phyloP scores from a whole-genome alignment of 257 asterid genomes.

The Capsicum pubescens region DNA sequence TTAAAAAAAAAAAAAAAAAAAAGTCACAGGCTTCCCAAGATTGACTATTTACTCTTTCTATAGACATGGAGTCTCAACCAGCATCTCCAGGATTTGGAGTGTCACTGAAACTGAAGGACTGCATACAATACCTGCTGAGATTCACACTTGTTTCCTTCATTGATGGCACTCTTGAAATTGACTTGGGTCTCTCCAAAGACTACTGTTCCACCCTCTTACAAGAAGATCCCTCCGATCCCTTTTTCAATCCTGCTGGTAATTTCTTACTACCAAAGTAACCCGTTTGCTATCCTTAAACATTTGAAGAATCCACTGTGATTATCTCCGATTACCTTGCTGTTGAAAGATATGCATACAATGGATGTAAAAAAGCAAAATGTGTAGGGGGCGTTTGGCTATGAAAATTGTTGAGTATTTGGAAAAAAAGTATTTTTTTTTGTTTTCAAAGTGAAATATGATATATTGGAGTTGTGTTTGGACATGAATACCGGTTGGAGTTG shows the following conservation, averaged over 20 bases:
- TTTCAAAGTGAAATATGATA: too few species aligned
- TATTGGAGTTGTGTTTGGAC: too few species aligned
- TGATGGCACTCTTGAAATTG: slow-evolving; percentile 43
- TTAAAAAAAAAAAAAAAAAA: too few species aligned
- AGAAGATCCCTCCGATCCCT: slow-evolving; percentile 45
- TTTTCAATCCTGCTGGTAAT: slow-evolving; percentile 35
- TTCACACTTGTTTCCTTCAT: slow-evolving; percentile 57
- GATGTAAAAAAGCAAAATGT: too few species aligned
- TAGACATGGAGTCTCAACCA: slow-evolving; percentile 30
- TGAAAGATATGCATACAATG: not conserved
- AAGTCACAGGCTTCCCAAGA: too few species aligned
- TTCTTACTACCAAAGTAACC: not conserved
- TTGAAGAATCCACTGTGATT: not conserved
- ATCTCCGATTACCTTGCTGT: not conserved
- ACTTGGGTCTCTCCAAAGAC: slow-evolving; percentile 58
- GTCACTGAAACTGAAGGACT: slow-evolving; percentile 46
- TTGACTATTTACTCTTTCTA: too few species aligned
- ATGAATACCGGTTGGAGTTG: too few species aligned
- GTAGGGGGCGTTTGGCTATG: not conserved
- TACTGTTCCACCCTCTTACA: slow-evolving; percentile 67
- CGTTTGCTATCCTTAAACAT: not conserved
- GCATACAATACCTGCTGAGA: slow-evolving; percentile 61
- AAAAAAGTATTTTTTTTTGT: too few species aligned
- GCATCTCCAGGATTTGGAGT: slow-evolving; percentile 51
- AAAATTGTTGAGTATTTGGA: too few species aligned